Evolutionary conservation across 1,284 basidiomycete genomes (phyloP).

Genomic region (Sparassis latifolia): DNA sequence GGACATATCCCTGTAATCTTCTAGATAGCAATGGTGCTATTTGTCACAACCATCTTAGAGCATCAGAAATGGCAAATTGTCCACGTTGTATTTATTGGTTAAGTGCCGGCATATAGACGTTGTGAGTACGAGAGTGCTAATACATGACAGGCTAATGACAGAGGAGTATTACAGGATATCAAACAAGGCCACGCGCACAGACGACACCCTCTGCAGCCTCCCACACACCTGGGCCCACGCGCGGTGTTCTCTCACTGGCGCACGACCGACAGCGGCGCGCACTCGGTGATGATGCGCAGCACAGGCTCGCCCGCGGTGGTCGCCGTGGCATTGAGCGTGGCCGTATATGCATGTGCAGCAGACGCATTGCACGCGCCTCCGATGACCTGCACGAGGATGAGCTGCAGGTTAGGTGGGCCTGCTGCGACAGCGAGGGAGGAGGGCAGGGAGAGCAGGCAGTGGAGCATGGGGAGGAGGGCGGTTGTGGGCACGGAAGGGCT

Average conservation of each 20-base stretch:
- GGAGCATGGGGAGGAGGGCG: constrained; percentile 18
- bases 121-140: no score
- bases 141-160: no score
- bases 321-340: constrained; percentile 20
- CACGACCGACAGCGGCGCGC: constrained; percentile 25
- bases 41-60: no score
- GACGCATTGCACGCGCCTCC: constrained; percentile 14
- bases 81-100: no score
- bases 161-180: no score
- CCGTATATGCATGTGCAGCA: constrained; percentile 14
- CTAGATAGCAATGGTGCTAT: no score
- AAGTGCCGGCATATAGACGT: no score
- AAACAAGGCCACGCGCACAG: constrained; percentile 4
- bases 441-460: constrained; percentile 12
- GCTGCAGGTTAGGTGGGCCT: constrained; percentile 14
- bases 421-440: constrained; percentile 3
- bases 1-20: no score
- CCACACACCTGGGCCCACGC: constrained; percentile 22
- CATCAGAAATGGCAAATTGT: no score
- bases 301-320: constrained; percentile 16
- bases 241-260: constrained; percentile 28
- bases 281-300: constrained; percentile 26
- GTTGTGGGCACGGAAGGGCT: constrained; percentile 14
- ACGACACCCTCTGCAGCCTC: constrained; percentile 22
- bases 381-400: constrained; percentile 29